Evolutionary conservation across 23 red algal species (phyloP), one percentile per base, ranked within the genome.

Genomic region (Gracilariopsis chorda): DNA sequence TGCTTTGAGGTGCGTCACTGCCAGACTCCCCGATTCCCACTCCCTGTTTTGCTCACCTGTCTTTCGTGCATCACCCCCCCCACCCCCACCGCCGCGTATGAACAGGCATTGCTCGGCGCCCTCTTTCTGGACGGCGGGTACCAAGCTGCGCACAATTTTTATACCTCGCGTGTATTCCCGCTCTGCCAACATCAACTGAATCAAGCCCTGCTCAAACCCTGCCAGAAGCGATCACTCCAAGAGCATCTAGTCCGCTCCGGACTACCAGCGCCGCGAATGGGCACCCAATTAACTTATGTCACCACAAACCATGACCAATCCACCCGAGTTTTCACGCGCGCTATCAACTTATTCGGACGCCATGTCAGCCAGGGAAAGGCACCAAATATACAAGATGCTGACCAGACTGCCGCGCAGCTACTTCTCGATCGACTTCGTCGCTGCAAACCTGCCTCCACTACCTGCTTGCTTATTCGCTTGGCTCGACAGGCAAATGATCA

Each of bases 71-170:
- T 20, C 24, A 25, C 25, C 8, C 32, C 21, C 40, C 58, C 51
- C 6, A 4, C 13, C 5, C 5, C 16, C 6, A 44, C 35, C 40
- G 25, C 33, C 12, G 25, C 16, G 11, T 42, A 40, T 24, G 12
- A 8, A 36, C 33, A 86, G 82, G 82, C 82, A 9, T 42, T 86
- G 44, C 60, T 86, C 33, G 82, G 82, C 14, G 82, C 82, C 9
- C 61, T 86, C 35, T 86, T 86, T 65, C 7, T 86, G 30, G 82
- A 86, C 35, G 82, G 82, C 27, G 82, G 82, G 3, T 86, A 69
- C 34, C 37, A 86, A 16, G 82, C 62, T 17, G 82, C 82, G 19
- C 61, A 36, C 20, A 56, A 65, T 19, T 86, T 86, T 39, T 86
- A 68, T 45, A 48, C 59, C 14, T 86, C 82, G 10, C 58, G 46